phyloP scores from a whole-genome alignment of 1,284 basidiomycete species.

The Coniferiporia sulphurascens region DNA sequence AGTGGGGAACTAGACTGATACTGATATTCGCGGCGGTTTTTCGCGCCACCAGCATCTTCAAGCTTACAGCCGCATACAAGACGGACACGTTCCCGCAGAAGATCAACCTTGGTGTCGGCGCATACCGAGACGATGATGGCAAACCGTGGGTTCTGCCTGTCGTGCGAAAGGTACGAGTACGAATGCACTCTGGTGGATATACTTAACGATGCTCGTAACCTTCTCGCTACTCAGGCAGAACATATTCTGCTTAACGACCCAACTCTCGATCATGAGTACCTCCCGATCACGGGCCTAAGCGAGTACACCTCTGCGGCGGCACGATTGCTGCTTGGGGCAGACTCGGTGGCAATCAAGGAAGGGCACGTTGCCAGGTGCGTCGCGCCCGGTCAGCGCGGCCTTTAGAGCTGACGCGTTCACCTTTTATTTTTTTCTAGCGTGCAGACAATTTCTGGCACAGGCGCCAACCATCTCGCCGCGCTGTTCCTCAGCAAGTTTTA shows the following conservation, averaged over 20 bases:
- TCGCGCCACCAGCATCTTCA: conserved; percentile 69
- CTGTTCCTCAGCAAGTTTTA: conserved; percentile 88
- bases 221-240: conserved; percentile 56
- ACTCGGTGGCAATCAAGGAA: conserved; percentile 72
- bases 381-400: background rate
- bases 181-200: conserved; percentile 11
- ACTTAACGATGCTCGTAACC: background rate
- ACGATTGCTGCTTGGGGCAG: conserved; percentile 73
- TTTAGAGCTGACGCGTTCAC: background rate
- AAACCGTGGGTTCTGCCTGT: conserved; percentile 93
- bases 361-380: conserved; percentile 47
- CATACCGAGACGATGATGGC: conserved; percentile 81
- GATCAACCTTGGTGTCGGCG: conserved; percentile 89
- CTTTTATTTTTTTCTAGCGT: conserved; percentile 35
- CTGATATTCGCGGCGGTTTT: too few relatives aligned
- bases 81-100: conserved; percentile 77
- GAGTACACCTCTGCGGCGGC: conserved; percentile 79
- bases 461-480: conserved; percentile 90
- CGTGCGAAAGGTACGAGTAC: conserved; percentile 67
- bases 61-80: conserved; percentile 86
- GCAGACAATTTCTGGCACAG: conserved; percentile 94
- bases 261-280: conserved; percentile 87
- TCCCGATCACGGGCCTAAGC: conserved; percentile 85
- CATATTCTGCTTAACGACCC: conserved; percentile 66
- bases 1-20: background rate